phyloP scores from a whole-genome alignment of 345 rosid genomes.

The Xanthoceras sorbifolium region DNA sequence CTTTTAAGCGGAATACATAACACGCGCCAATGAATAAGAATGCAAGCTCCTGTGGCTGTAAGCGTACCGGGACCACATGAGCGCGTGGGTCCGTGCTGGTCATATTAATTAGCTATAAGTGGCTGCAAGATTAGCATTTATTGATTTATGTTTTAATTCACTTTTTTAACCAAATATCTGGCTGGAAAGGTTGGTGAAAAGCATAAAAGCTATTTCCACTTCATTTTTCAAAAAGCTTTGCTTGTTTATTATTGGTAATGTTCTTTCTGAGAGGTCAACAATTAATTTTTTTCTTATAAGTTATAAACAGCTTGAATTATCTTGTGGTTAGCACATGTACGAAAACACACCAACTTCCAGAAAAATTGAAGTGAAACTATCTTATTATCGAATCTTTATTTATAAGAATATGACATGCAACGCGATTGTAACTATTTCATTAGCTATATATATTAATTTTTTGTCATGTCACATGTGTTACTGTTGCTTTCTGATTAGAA shows the following conservation, averaged over 20 bases:
- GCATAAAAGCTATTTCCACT: not conserved
- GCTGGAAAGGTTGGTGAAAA: constrained; percentile 5
- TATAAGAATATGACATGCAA: no score
- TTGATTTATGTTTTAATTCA: not conserved
- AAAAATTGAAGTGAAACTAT: no score
- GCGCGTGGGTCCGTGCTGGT: not conserved
- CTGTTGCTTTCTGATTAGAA: no score
- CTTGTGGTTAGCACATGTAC: not conserved
- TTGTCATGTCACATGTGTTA: no score
- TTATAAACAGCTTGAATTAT: no score
- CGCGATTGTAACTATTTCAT: no score
- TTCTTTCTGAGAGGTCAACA: no score
- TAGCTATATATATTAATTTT: no score
- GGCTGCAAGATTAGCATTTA: constrained; percentile 1
- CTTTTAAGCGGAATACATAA: not conserved
- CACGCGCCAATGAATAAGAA: constrained; percentile 16
- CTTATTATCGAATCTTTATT: no score
- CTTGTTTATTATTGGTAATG: not conserved
- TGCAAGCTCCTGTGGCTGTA: not conserved
- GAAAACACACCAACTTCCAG: no score
- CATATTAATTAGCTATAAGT: not conserved
- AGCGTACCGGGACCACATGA: not conserved
- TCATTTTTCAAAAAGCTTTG: not conserved
- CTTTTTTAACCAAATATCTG: constrained; percentile 1
- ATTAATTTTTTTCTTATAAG: no score